Evolutionary conservation across 257 asterid genomes (phyloP), one percentile per base, ranked within the genome.

Genomic region (Solanum microdontum): DNA sequence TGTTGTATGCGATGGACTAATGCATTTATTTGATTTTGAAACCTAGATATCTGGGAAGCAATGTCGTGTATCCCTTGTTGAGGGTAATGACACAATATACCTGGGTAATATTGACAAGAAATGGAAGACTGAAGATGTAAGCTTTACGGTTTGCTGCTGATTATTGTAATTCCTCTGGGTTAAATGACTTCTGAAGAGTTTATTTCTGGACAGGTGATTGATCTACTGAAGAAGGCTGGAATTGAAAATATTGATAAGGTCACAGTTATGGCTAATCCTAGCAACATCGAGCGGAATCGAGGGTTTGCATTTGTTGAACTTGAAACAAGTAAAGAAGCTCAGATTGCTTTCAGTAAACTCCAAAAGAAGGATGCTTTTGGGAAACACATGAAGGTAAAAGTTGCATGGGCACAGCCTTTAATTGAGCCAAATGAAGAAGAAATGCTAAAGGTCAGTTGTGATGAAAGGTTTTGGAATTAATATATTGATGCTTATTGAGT

Each of bases 371-470:
- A 91, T 83, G 51, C 82, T 83, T 91, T 94, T 69, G 92, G 91
- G 39, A 90, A 90, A 64, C 87, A 91, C 87, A 84, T 58, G 89
- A 90, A 84, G 84, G 88, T 95, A 55, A 92, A 89, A 87, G 94
- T 94, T 86, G 92, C 88, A 79, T 95, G 98, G 98, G 98, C 98
- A n/a, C 90, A 93, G 51, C 96, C 98, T 48, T 89, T 91, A 87
- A 85, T 80, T 58, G 93, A 91, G 93, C 96, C 72, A 64, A 83
- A 90, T 74, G 94, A 94, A 91, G 96, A 93, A 88, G 96, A 94
- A 88, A 60, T 90, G 87, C 92, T 85, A 75, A 94, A 93, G 95
- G 98, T 93, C 77, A 88, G 93, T 92, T 86, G 87, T 83, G 68
- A 83, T 60, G 87, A 72, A 72, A 84, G 36, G 68, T 39, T 82